Evolutionary conservation across 2,329 filamentous ascomycete species (phyloP).

Genomic region (Colletotrichum tofieldiae): DNA sequence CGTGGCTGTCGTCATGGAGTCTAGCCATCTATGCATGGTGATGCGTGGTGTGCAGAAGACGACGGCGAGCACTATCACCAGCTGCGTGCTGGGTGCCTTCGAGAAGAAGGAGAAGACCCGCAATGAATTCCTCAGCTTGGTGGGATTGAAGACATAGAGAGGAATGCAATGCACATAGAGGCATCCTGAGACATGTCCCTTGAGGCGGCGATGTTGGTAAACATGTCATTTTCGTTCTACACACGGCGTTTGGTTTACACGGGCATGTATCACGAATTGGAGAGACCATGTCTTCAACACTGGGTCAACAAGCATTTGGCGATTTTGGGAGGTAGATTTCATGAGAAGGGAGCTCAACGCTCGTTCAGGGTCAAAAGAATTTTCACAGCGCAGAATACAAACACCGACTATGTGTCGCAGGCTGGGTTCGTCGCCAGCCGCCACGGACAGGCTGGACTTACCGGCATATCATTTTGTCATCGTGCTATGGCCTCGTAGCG

Average conservation of each 20-base stretch:
- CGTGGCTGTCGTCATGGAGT: constrained; percentile 98
- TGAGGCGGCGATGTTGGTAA: not conserved
- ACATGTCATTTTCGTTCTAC: constrained; percentile 34
- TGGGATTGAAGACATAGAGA: constrained; percentile 68
- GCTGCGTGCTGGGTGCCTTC: constrained; percentile 97
- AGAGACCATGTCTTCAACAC: constrained; percentile 44
- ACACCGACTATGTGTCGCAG: constrained; percentile 2
- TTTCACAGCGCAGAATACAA: constrained; percentile 15
- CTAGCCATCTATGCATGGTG: constrained; percentile 97
- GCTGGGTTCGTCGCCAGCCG: constrained; percentile 16
- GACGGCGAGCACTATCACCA: constrained; percentile 88
- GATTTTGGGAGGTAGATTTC: constrained; percentile 36
- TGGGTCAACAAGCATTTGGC: constrained; percentile 44
- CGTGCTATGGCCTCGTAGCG: constrained; percentile 4
- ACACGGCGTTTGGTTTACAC: constrained; percentile 30
- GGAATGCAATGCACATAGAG: not conserved
- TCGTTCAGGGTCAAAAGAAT: constrained; percentile 30
- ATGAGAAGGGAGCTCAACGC: constrained; percentile 44
- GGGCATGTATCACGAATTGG: constrained; percentile 38
- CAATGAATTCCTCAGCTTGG: constrained; percentile 93
- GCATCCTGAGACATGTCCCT: constrained; percentile 17
- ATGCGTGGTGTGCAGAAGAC: constrained; percentile 99
- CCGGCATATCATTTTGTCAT: constrained; percentile 9
- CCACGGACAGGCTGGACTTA: constrained; percentile 3
- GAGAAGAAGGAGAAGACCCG: constrained; percentile 92